These are phyloP conservation scores for Fusarium newnesense DNA, from an alignment of 2,329 filamentous ascomycete species.

Conservation along the genomic window DNA sequence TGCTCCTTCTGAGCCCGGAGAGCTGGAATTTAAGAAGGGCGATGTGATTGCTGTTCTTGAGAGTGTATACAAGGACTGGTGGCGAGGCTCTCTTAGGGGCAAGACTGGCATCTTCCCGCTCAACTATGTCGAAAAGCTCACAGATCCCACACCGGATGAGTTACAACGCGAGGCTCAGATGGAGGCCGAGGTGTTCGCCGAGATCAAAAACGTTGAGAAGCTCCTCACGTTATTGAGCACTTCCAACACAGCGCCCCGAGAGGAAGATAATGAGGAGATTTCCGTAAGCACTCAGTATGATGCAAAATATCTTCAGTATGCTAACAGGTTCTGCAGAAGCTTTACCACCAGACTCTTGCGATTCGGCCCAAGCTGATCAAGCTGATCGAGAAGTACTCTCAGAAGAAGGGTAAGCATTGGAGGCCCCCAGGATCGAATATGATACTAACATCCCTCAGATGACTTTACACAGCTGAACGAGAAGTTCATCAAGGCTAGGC, in stretches of 20 bases:
- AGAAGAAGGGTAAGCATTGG: conserved; percentile 79
- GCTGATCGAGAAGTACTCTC: conserved; percentile 97
- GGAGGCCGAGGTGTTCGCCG: conserved; percentile 77
- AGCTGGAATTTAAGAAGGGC: conserved; percentile 95
- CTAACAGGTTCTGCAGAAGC: conserved; percentile 63
- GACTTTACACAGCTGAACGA: conserved; percentile 99
- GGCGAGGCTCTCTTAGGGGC: conserved; percentile 93
- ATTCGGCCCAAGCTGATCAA: conserved; percentile 98
- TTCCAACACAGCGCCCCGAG: conserved; percentile 79
- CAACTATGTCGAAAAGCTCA: conserved; percentile 98
- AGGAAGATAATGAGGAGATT: conserved; percentile 97
- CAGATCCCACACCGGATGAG: conserved; percentile 94
- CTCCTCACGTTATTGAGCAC: conserved; percentile 91
- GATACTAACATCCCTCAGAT: conserved; percentile 52
- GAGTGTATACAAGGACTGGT: conserved; percentile 99
- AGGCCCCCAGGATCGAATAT: not conserved
- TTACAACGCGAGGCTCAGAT: conserved; percentile 95
- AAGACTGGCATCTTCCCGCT: conserved; percentile 98
- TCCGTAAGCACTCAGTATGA: conserved; percentile 64
- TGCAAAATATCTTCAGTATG: not conserved
- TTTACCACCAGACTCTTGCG: conserved; percentile 91
- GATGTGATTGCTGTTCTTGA: conserved; percentile 97
- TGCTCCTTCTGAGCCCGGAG: conserved; percentile 89
- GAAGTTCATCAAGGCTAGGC: conserved; percentile 98
- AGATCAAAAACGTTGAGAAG: conserved; percentile 73